These are phyloP conservation scores for Solanum chacoense DNA, from an alignment of 305 asterid species.

Conservation along the genomic window DNA sequence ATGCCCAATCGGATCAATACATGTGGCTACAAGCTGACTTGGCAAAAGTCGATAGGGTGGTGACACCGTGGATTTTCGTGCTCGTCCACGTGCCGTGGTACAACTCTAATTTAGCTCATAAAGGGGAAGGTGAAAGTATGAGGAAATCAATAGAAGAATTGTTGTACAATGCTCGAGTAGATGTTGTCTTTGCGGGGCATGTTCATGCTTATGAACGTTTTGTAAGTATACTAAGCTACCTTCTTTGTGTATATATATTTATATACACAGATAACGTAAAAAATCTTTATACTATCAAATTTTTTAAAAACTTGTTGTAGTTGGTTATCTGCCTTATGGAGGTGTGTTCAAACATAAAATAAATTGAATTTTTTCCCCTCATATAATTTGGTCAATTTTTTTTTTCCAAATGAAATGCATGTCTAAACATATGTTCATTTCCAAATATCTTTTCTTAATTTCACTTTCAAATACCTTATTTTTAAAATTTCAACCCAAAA, in stretches of 20 bases:
- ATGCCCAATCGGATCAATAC: slow-evolving; percentile 39
- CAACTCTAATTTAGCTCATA: slow-evolving; percentile 59
- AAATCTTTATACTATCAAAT: not conserved
- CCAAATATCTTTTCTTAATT: not conserved
- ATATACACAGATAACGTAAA: not conserved
- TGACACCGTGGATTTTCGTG: slow-evolving; percentile 61
- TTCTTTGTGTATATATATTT: not conserved
- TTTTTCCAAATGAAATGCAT: not conserved
- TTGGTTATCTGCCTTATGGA: not conserved
- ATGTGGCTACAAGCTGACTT: slow-evolving; percentile 48
- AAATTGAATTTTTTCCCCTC: not conserved
- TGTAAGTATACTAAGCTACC: slow-evolving; percentile 24
- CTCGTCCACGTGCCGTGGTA: slow-evolving; percentile 83
- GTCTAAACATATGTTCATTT: not conserved
- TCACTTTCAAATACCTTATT: not conserved
- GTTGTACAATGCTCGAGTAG: slow-evolving; percentile 52
- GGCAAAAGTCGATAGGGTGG: slow-evolving; percentile 28
- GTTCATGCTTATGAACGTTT: slow-evolving; percentile 89
- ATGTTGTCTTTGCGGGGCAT: slow-evolving; percentile 58
- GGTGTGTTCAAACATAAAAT: not conserved
- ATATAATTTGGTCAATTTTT: not conserved
- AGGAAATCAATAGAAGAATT: slow-evolving; percentile 55
- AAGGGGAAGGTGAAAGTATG: slow-evolving; percentile 62
- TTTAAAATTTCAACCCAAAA: not conserved
- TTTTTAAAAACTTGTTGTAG: too few relatives aligned